A percentile compares a stretch with the other conserved stretches of the same genome.
These are phyloP conservation scores for Coemansia sp. DNA, from an alignment of 192 early-diverging fungal genomes.

Conservation along the genomic window DNA sequence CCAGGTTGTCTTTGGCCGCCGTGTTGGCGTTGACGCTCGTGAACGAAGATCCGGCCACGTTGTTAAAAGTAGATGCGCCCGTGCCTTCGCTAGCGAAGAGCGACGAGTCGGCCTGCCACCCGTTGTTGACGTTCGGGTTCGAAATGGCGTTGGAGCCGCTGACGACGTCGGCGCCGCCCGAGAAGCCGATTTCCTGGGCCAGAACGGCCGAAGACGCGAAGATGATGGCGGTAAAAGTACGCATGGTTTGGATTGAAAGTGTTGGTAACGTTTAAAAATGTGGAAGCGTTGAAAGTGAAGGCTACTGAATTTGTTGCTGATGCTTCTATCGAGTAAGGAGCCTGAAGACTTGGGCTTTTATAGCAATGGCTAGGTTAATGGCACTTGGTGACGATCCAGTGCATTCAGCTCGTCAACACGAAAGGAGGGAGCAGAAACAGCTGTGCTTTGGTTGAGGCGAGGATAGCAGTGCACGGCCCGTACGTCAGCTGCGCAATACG, in stretches of 20 bases:
- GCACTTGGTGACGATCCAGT: no score
- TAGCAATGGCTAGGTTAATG: no score
- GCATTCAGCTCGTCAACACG: no score
- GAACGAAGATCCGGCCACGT: conserved; percentile 41
- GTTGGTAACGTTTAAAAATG: no score
- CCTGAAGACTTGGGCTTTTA: no score
- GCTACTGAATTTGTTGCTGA: no score
- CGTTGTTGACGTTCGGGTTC: conserved; percentile 54
- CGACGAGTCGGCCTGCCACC: conserved; percentile 48
- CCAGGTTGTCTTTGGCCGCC: conserved; percentile 49
- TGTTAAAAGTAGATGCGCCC: conserved; percentile 30
- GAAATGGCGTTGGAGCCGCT: conserved; percentile 42
- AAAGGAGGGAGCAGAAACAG: no score
- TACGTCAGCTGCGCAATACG: no score
- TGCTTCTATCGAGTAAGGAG: no score
- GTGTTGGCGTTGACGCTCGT: conserved; percentile 44
- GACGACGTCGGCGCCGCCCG: conserved; percentile 24
- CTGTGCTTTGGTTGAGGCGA: no score
- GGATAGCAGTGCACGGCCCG: no score
- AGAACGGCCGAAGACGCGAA: conserved; percentile 28
- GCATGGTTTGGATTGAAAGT: conserved; percentile 24
- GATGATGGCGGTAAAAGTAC: conserved; percentile 37
- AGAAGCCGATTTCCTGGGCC: conserved; percentile 44
- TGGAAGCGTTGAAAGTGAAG: no score
- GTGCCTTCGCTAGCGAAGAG: conserved; percentile 16